These are phyloP conservation scores for Diutina ranongensis DNA, from an alignment of 1,139 yeast genomes.

Conservation along the genomic window DNA sequence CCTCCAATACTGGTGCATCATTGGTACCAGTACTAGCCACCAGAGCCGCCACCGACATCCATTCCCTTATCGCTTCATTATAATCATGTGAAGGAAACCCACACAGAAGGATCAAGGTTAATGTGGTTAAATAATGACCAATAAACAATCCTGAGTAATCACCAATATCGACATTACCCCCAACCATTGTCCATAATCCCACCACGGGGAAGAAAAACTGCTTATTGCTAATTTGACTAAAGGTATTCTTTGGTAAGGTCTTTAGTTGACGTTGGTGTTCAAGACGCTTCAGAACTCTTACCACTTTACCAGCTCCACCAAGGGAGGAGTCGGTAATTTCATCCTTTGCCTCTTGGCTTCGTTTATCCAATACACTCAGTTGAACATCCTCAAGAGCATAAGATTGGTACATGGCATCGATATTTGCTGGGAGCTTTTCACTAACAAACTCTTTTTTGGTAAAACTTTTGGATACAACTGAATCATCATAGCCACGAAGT, in stretches of 20 bases:
- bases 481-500: neutral
- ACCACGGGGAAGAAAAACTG: conserved; percentile 4
- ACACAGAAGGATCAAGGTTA: neutral
- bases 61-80: neutral
- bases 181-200: neutral
- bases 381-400: neutral
- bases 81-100: conserved; percentile 3
- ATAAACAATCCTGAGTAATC: neutral
- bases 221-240: conserved; percentile 1
- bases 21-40: neutral
- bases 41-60: neutral
- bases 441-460: neutral
- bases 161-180: neutral
- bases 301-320: neutral
- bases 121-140: conserved; percentile 1
- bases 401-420: neutral
- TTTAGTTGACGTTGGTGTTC: neutral
- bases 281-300: conserved; percentile 3
- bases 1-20: neutral
- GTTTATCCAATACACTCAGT: neutral
- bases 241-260: neutral
- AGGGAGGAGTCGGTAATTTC: neutral
- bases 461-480: neutral
- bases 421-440: neutral
- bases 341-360: neutral